Evolutionary conservation across 768 basidiomycete species (phyloP).

Genomic region (Agrocybe pediades): DNA sequence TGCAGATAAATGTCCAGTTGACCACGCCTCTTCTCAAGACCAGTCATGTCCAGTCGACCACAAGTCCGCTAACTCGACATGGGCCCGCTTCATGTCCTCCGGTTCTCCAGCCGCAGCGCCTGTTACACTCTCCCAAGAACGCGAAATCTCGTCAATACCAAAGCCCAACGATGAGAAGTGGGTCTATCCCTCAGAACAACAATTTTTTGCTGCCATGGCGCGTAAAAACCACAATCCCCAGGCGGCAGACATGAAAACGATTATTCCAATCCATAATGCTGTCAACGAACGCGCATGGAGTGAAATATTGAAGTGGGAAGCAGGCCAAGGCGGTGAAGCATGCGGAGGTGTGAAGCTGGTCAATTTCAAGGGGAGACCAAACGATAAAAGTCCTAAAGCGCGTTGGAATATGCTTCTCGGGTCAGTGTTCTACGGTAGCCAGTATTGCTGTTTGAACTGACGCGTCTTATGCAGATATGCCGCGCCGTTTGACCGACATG

Average conservation of each 20-base stretch:
- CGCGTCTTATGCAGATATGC: conserved; percentile 67
- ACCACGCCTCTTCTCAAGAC: conserved; percentile 36
- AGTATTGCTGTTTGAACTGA: conserved; percentile 6
- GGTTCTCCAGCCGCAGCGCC: conserved; percentile 20
- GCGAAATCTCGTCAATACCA: conserved; percentile 90
- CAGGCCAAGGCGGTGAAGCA: conserved; percentile 73
- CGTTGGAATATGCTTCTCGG: conserved; percentile 82
- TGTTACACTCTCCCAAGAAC: conserved; percentile 59
- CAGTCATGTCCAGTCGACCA: conserved; percentile 45
- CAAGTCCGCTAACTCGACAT: conserved; percentile 33
- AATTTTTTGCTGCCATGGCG: conserved; percentile 97
- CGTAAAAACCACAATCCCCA: conserved; percentile 92
- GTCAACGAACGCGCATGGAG: conserved; percentile 95
- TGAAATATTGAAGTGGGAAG: conserved; percentile 83
- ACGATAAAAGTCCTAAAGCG: conserved; percentile 79
- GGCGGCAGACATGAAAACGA: conserved; percentile 88
- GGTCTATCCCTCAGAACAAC: conserved; percentile 98
- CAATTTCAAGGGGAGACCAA: conserved; percentile 89
- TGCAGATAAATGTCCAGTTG: conserved; percentile 60
- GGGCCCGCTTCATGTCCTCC: conserved; percentile 44
- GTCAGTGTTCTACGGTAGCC: conserved; percentile 46
- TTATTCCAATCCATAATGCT: conserved; percentile 98
- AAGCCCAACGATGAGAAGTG: conserved; percentile 72
- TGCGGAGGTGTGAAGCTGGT: conserved; percentile 85
- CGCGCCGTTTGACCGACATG: conserved; percentile 94